These are phyloP conservation scores for Arabis alpina DNA, from an alignment of 345 rosid genomes.

Conservation along the genomic window DNA sequence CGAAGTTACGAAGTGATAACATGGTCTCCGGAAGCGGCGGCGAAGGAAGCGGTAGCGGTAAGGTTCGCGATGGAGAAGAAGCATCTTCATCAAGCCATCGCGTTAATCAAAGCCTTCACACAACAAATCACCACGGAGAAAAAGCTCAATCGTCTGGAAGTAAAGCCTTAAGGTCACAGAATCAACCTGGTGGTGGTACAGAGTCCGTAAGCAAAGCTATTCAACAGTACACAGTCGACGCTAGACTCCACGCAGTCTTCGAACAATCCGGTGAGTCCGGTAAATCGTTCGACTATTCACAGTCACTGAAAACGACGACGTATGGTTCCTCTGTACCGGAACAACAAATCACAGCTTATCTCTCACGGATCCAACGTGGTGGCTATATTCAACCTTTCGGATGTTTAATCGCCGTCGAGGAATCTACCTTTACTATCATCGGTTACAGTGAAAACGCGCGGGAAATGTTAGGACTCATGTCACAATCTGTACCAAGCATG, in stretches of 20 bases:
- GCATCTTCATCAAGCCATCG: conserved; percentile 25
- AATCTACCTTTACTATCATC: conserved; percentile 64
- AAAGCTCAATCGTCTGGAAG: conserved; percentile 58
- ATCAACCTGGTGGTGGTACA: conserved; percentile 32
- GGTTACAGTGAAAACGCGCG: conserved; percentile 86
- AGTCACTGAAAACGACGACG: conserved; percentile 61
- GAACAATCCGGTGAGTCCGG: conserved; percentile 92
- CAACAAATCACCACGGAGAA: conserved; percentile 2
- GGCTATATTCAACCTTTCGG: conserved; percentile 93
- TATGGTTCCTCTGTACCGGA: conserved; percentile 63
- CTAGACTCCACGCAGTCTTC: conserved; percentile 90
- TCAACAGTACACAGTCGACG: conserved; percentile 93
- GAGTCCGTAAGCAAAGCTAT: conserved; percentile 84
- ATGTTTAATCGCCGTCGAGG: conserved; percentile 86
- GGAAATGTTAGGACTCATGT: conserved; percentile 84
- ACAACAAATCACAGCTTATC: conserved; percentile 82
- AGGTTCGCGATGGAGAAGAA: conserved; percentile 8
- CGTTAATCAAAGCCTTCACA: conserved; percentile 15
- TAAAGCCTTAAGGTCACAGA: conserved; percentile 44
- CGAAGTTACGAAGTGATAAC: neutral
- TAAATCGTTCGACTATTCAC: conserved; percentile 85
- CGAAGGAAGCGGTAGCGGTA: neutral
- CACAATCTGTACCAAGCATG: conserved; percentile 82
- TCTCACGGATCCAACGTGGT: conserved; percentile 90
- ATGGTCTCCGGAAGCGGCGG: conserved; percentile 29